A percentile compares a stretch with the other conserved stretches of the same genome.
These are phyloP conservation scores for Amanita pallidorosea DNA, from an alignment of 768 basidiomycete species.

Conservation along the genomic window DNA sequence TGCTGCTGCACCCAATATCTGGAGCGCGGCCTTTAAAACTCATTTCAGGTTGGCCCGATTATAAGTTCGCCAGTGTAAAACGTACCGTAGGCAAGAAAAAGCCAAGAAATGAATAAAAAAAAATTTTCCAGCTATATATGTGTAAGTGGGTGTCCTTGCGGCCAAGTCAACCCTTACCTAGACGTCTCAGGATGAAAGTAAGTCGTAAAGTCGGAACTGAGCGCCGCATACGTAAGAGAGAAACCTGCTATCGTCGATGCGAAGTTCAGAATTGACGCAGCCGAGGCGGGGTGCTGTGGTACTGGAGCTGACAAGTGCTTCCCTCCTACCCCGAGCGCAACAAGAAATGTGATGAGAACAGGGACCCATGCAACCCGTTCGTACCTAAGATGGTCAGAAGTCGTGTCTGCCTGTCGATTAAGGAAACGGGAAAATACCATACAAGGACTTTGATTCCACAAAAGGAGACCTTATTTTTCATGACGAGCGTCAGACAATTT, in stretches of 20 bases:
- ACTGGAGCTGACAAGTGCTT: constrained; percentile 48
- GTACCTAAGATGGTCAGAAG: constrained; percentile 30
- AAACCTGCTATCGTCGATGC: constrained; percentile 66
- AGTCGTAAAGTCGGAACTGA: constrained; percentile 67
- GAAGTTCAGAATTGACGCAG: constrained; percentile 47
- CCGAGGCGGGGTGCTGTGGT: constrained; percentile 42
- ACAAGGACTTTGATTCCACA: constrained; percentile 41
- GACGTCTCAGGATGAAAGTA: constrained; percentile 54
- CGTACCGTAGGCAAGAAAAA: constrained; percentile 48
- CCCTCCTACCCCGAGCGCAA: constrained; percentile 64
- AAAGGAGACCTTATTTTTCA: constrained; percentile 35
- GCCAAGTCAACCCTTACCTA: constrained; percentile 25
- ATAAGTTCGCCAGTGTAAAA: not conserved
- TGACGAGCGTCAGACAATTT: constrained; percentile 6
- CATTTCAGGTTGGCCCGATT: not conserved
- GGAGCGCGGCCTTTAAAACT: constrained; percentile 32
- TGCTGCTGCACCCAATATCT: constrained; percentile 53
- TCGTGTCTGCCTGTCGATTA: not conserved
- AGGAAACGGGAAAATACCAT: constrained; percentile 19
- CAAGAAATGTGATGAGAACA: constrained; percentile 59
- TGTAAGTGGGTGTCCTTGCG: not conserved
- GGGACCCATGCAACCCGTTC: constrained; percentile 74
- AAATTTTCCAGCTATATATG: constrained; percentile 45
- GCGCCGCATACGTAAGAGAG: constrained; percentile 46
- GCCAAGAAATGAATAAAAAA: constrained; percentile 59